Base-by-base conservation (phyloP, 2,329 filamentous ascomycete species). In the Thyridium curvatum region DNA sequence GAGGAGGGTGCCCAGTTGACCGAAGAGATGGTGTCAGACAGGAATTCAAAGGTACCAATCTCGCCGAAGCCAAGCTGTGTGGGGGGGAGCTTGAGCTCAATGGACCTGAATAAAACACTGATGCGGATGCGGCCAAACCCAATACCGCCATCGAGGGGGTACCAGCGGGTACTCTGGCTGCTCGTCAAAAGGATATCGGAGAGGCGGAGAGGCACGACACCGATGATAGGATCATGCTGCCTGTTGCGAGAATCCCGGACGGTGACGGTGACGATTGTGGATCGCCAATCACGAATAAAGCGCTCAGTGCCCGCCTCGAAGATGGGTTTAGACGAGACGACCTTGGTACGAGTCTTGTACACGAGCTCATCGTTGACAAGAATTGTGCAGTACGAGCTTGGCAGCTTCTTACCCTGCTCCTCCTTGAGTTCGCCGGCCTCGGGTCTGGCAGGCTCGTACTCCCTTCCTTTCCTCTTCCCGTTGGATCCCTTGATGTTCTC, bases 261-360 rank as follows among this genome's bases (percentile, higher is more conserved):
- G 1, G 87, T 86, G 36, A 97, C 73, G 0, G 90, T 96, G 39
- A 94, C 74, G 41, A 96, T 85, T 34, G 78, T 75, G 14, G 86
- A 93, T 46, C 88, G 77, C 93, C 93, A 98, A 55, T 98, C 91
- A 16, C 91, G 83, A 21, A 97, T 69, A 52, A 97, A 97, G 12
- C 84, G 79, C 56, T 98, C 93, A 0, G 90, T 96, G 43, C 91
- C 91, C 3, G 93, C 90, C 51, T 97, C 96, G 73, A 95, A 97
- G 47, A 97, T 96, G 2, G 93, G 93, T 58, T 94, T 90, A 38
- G 87, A 94, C 29, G 86, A 94, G 8, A 94, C 85, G 4, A 90
- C 90, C 69, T 98, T 97, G 29, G 87, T 79, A 53, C 93, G 79
- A n/a, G 91, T 97, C 54, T 91, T 89, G 69, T 96, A 97, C 14